Evolutionary conservation across 2,329 filamentous ascomycete genomes (phyloP).

Genomic region (Fusarium newnesense): DNA sequence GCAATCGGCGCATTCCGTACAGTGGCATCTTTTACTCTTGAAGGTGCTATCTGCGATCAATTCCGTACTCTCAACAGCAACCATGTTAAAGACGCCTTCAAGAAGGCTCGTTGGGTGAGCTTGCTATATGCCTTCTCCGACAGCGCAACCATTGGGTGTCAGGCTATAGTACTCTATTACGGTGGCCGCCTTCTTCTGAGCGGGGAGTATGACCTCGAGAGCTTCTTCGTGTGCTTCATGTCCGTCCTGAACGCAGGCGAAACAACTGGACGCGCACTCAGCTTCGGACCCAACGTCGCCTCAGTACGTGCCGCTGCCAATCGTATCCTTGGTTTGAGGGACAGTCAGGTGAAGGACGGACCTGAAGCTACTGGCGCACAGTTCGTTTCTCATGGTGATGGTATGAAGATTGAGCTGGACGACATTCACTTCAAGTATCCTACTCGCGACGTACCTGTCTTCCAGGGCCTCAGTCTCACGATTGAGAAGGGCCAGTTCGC

Average conservation of each 20-base stretch:
- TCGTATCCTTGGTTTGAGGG: slow-evolving; percentile 64
- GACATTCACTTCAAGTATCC: slow-evolving; percentile 71
- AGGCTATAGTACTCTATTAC: slow-evolving; percentile 74
- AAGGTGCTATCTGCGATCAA: slow-evolving; percentile 69
- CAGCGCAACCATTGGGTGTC: slow-evolving; percentile 69
- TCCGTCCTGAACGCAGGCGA: slow-evolving; percentile 72
- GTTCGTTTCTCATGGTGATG: slow-evolving; percentile 50
- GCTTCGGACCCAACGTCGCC: slow-evolving; percentile 72
- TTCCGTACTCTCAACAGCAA: slow-evolving; percentile 67
- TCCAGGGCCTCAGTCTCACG: slow-evolving; percentile 69
- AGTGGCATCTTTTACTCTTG: slow-evolving; percentile 75
- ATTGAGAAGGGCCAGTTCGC: slow-evolving; percentile 76
- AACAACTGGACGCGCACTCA: slow-evolving; percentile 56
- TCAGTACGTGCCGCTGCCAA: slow-evolving; percentile 69
- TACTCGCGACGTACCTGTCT: slow-evolving; percentile 65
- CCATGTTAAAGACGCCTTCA: slow-evolving; percentile 69
- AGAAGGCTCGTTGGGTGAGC: slow-evolving; percentile 69
- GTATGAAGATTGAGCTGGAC: slow-evolving; percentile 65
- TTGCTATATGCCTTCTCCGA: slow-evolving; percentile 76
- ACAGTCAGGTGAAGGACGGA: slow-evolving; percentile 39
- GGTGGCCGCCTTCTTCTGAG: slow-evolving; percentile 67
- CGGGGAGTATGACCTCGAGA: slow-evolving; percentile 57
- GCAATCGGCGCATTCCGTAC: slow-evolving; percentile 79
- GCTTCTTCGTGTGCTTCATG: slow-evolving; percentile 70
- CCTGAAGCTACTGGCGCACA: slow-evolving; percentile 46